A percentile compares a stretch with the other conserved stretches of the same genome.
These are phyloP conservation scores for Trichoderma parareesei DNA, from an alignment of 495 filamentous ascomycete genomes.

Conservation along the genomic window DNA sequence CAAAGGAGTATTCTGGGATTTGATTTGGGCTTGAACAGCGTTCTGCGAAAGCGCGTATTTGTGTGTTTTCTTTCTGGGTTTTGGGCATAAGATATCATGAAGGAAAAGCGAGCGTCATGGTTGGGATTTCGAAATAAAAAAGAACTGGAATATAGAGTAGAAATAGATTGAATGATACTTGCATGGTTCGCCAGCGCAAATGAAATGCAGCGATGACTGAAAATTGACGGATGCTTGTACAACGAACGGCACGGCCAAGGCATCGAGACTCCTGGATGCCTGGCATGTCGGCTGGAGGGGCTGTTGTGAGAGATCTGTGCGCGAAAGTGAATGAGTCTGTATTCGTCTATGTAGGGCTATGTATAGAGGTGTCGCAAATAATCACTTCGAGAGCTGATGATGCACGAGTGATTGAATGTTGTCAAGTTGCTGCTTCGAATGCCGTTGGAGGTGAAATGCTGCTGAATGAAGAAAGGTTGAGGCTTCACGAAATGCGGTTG, in stretches of 20 bases:
- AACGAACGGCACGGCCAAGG: background rate
- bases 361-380: background rate
- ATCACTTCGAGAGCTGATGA: background rate
- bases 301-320: background rate
- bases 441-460: too few species aligned
- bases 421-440: too few species aligned
- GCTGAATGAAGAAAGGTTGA: background rate
- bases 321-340: background rate
- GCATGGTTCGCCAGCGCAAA: background rate
- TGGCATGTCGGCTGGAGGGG: background rate
- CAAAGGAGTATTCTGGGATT: background rate
- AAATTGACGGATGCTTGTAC: background rate
- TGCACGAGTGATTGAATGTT: too few species aligned
- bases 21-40: background rate
- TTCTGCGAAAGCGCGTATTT: background rate
- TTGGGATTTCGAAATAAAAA: background rate
- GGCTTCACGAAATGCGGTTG: background rate
- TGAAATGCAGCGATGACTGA: background rate
- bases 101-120: constrained; percentile 3
- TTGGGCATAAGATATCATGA: background rate
- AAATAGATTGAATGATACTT: constrained; percentile 5
- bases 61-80: background rate
- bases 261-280: background rate
- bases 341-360: constrained; percentile 6
- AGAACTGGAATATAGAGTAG: background rate